A percentile compares a stretch with the other conserved stretches of the same genome.
Evolutionary conservation across 2,329 filamentous ascomycete genomes (phyloP).

Genomic region (Chaetomium sp.): DNA sequence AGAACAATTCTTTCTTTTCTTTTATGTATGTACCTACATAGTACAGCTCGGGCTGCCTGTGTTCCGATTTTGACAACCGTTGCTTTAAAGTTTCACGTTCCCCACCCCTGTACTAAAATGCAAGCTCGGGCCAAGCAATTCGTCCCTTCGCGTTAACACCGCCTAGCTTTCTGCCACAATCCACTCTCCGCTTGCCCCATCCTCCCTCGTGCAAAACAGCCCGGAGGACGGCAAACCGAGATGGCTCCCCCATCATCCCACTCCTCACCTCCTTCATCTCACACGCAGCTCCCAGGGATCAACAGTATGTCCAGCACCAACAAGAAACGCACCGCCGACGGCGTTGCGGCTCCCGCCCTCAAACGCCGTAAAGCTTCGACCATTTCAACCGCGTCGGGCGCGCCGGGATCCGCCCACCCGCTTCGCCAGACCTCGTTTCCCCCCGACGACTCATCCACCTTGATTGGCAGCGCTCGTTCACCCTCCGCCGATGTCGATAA

Average conservation of each 20-base stretch:
- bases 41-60: too few species aligned
- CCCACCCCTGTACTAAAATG: background rate
- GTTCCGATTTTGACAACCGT: too few species aligned
- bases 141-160: background rate
- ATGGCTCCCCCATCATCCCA: slow-evolving; percentile 50
- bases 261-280: slow-evolving; percentile 47
- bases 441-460: slow-evolving; percentile 51
- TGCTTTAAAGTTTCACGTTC: background rate
- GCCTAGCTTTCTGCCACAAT: background rate
- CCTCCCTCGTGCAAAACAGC: too few species aligned
- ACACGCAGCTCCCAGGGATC: slow-evolving; percentile 39
- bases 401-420: slow-evolving; percentile 50
- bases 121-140: background rate
- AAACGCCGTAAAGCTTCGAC: slow-evolving; percentile 69
- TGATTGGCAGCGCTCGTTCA: slow-evolving; percentile 52
- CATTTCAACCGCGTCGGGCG: slow-evolving; percentile 46
- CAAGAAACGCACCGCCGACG: slow-evolving; percentile 59
- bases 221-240: too few species aligned
- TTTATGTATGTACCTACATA: too few species aligned
- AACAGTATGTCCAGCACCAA: slow-evolving; percentile 28
- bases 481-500: slow-evolving; percentile 61
- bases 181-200: too few species aligned
- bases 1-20: too few species aligned
- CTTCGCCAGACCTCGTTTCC: slow-evolving; percentile 78
- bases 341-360: slow-evolving; percentile 40